Base-by-base conservation (phyloP, 768 basidiomycete species). In the Rhizopogon roseolus region DNA sequence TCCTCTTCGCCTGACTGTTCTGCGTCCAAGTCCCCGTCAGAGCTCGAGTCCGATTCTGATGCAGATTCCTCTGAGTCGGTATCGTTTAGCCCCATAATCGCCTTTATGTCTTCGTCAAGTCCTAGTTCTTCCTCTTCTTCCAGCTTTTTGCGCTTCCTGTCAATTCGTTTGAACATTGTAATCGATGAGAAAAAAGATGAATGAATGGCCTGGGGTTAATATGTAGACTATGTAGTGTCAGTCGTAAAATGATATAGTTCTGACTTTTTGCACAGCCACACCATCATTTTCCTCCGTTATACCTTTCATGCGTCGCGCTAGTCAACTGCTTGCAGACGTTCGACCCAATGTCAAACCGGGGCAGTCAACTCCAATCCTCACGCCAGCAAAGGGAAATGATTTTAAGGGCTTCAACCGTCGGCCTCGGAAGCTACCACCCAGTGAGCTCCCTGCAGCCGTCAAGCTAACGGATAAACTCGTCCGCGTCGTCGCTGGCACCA, bases 131-230 rank as follows among this genome's bases (percentile, higher is more conserved):
- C 84, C 56, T 86, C 86, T 58, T 84, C 74, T 61, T 84, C 75
- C 55, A 74, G 77, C 60, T 78, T 84, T 61, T 75, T 76, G 25
- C 76, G 78, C 43, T 84, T 78, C 64, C 84, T 90, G 59, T 84
- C 84, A 6, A 89, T 76, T 55, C 90, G 81, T 70, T 92, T 91
- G 76, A 89, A 90, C 89, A 91, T 91, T 45, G 41, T 34, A 36
- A 29, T 40, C 37, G 43, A 41, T 16, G 5, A 16, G 27, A 52
- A 40, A 17, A 27, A 28, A 19, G 29, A 48, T 5, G n/a, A 53
- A 42, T 11, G 14, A 13, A 22, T 22, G 22, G 22, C 22, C 22
- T 3, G 22, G 22, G 22, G 22, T 37, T 2, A 11, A 49, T 38
- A 38, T n/a, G 19, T 22, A 16, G 45, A 22, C 17, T 19, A 46